Evolutionary conservation across 176 grass and related monocot genomes (phyloP), one percentile per base, ranked within the genome.

Genomic region (Carex myosuroides): DNA sequence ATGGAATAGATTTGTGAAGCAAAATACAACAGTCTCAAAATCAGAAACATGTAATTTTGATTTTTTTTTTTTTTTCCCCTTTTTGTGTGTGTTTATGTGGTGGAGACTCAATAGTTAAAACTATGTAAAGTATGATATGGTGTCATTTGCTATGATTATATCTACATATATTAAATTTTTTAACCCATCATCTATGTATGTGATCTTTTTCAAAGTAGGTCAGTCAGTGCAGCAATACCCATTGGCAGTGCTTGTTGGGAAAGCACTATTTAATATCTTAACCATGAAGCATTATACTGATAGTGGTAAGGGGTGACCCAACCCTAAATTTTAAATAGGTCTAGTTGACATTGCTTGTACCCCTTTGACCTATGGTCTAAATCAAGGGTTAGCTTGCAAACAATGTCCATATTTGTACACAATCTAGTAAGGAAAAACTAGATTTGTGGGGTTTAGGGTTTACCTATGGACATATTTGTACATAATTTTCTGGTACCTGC

Each of bases 201-300:
- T 35, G 6, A 64, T 48, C 8, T 41, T 64, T 33, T 62, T 44
- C 20, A 13, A 44, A 13, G 17, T 64, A 39, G 24, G 50, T 55
- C 29, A 33, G 4, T 33, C 7, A 33, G 4, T 33, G 46, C 6
- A 58, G 50, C 10, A 54, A 69, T 69, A 8, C 32, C 32, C 16
- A 20, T 18, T 70, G 35, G 52, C 13, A 16, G 21, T 78, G 46
- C 46, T 32, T 78, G 20, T 78, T 78, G 46, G 50, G 48, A 78
- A 32, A 56, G 21, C 73, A 78, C 73, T 76, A 76, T 22, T 50
- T 54, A 26, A 44, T 41, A 26, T n/a, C 71, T 76, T 76, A 76
- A 52, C 20, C 9, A 75, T 75, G 41, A 75, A 75, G 70, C 46
- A 75, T 53, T 76, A 24, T 10, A 53, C 17, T 75, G 2, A 21